Evolutionary conservation across 78 protist species (phyloP).

Genomic region (Goniomonas avonlea): DNA sequence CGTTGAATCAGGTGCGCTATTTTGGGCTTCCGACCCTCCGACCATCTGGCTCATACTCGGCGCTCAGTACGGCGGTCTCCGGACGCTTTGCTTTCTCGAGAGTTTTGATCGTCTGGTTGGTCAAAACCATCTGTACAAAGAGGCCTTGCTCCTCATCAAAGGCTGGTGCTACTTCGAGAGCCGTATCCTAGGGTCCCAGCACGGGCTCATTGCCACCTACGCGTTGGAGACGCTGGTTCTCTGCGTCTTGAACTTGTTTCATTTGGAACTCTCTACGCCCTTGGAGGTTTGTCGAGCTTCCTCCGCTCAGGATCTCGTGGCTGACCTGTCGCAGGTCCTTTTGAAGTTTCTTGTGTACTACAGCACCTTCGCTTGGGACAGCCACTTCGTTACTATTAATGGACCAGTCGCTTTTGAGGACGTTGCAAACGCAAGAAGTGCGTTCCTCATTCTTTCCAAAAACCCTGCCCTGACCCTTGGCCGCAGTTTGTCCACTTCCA

Average conservation of each 20-base stretch:
- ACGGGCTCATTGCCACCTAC: slow-evolving; percentile 18
- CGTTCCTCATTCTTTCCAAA: too few relatives aligned
- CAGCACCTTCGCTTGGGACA: slow-evolving; percentile 2
- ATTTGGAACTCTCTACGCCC: not conserved
- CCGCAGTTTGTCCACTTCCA: too few relatives aligned
- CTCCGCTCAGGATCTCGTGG: not conserved
- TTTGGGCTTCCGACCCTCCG: too few relatives aligned
- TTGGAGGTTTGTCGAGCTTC: not conserved
- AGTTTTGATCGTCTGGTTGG: slow-evolving; percentile 8
- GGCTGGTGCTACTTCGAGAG: slow-evolving; percentile 33
- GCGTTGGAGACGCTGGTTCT: slow-evolving; percentile 25
- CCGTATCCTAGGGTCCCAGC: not conserved
- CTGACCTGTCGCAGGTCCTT: not conserved
- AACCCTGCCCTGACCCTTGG: too few relatives aligned
- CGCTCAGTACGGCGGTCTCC: too few relatives aligned
- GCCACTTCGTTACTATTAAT: not conserved
- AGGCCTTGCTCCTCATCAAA: slow-evolving; percentile 21
- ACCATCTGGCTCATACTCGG: too few relatives aligned
- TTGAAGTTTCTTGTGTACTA: slow-evolving; percentile 3
- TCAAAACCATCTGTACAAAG: not conserved
- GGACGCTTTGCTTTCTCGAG: too few relatives aligned
- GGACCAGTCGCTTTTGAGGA: slow-evolving; percentile 17
- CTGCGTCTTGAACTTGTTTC: slow-evolving; percentile 17
- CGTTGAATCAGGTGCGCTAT: too few relatives aligned
- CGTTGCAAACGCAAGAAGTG: too few relatives aligned